A percentile compares a stretch with the other conserved stretches of the same genome.
phyloP scores from a whole-genome alignment of 2,329 filamentous ascomycete genomes.

The Helicocarpus griseus region DNA sequence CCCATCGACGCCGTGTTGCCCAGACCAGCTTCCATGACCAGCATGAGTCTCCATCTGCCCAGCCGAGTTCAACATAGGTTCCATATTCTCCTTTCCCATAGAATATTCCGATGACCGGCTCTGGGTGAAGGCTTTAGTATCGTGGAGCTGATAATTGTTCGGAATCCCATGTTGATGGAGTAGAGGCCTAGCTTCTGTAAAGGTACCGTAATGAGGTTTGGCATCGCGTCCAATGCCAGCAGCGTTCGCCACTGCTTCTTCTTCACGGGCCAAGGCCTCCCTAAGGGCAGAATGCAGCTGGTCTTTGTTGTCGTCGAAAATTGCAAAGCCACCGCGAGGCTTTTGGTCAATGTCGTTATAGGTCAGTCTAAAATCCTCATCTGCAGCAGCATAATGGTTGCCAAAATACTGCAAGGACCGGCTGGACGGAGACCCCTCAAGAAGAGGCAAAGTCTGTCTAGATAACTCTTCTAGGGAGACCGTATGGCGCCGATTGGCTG shows the following conservation, averaged over 20 bases:
- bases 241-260: background rate
- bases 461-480: slow-evolving; percentile 9
- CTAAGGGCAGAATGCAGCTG: background rate
- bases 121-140: slow-evolving; percentile 9
- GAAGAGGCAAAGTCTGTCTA: slow-evolving; percentile 14
- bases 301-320: slow-evolving; percentile 27
- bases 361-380: slow-evolving; percentile 27
- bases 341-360: slow-evolving; percentile 21
- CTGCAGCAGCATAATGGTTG: slow-evolving; percentile 16
- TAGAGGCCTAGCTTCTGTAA: background rate
- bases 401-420: slow-evolving; percentile 14
- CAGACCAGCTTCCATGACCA: slow-evolving; percentile 20
- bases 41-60: slow-evolving; percentile 16
- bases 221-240: background rate
- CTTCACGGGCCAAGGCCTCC: background rate
- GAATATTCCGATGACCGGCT: slow-evolving; percentile 8
- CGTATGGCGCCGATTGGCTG: slow-evolving; percentile 7
- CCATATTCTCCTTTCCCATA: slow-evolving; percentile 30
- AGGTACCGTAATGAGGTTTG: background rate
- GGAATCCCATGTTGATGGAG: background rate
- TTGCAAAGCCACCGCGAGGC: slow-evolving; percentile 21
- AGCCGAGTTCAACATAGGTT: slow-evolving; percentile 18
- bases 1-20: slow-evolving; percentile 10
- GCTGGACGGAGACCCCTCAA: slow-evolving; percentile 15
- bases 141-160: slow-evolving; percentile 11